A percentile compares a stretch with the other conserved stretches of the same genome.
Conservation (phyloP, 2,329 filamentous ascomycete species). For the Apiospora rasikravindrae region DNA sequence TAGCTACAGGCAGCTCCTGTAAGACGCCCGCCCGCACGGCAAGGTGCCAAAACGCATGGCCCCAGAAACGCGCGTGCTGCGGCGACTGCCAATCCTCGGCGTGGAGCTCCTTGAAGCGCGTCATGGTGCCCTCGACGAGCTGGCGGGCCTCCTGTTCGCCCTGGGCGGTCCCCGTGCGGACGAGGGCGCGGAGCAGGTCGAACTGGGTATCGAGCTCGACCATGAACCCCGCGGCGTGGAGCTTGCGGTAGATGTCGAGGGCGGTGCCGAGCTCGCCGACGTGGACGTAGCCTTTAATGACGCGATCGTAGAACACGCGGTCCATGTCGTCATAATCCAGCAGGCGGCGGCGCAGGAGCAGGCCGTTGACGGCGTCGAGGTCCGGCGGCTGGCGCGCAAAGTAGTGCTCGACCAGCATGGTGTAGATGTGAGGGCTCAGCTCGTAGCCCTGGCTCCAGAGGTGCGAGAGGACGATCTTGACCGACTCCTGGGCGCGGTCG, state of each 20-base stretch:
- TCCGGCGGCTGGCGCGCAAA: slow-evolving; percentile 65
- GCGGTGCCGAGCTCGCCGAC: slow-evolving; percentile 56
- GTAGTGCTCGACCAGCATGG: slow-evolving; percentile 72
- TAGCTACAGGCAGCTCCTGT: not conserved
- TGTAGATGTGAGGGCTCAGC: slow-evolving; percentile 72
- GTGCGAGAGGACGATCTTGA: slow-evolving; percentile 65
- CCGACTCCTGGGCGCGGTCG: slow-evolving; percentile 51
- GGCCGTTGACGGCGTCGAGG: slow-evolving; percentile 60
- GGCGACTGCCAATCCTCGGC: slow-evolving; percentile 12
- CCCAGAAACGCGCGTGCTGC: slow-evolving; percentile 29
- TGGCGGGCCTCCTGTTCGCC: slow-evolving; percentile 29
- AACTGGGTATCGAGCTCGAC: slow-evolving; percentile 50
- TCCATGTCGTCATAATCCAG: slow-evolving; percentile 47
- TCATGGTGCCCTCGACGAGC: slow-evolving; percentile 32
- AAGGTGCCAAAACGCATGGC: slow-evolving; percentile 35
- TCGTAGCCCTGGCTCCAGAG: slow-evolving; percentile 61
- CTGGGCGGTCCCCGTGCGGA: slow-evolving; percentile 27
- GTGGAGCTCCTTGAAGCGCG: slow-evolving; percentile 27
- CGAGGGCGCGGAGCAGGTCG: slow-evolving; percentile 45
- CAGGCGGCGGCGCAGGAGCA: slow-evolving; percentile 58
- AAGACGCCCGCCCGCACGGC: slow-evolving; percentile 24
- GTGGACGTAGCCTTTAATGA: slow-evolving; percentile 68
- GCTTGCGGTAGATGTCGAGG: slow-evolving; percentile 53
- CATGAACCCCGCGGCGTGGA: slow-evolving; percentile 46
- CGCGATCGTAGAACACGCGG: slow-evolving; percentile 48